Evolutionary conservation across 257 asterid species (phyloP).

Genomic region (Rehmannia glutinosa): DNA sequence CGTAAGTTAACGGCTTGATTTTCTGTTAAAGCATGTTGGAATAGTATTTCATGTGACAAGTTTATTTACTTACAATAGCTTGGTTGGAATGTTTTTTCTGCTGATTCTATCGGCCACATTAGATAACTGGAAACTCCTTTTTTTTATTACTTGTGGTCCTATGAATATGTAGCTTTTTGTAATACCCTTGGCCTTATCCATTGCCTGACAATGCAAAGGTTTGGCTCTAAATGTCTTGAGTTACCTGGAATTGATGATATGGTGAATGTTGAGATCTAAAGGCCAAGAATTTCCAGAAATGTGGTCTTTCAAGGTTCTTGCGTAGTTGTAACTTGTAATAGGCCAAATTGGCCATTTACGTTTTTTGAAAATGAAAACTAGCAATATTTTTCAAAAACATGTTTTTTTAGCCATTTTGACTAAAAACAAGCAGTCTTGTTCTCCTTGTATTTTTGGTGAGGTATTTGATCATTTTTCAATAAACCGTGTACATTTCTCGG

Average conservation of each 20-base stretch:
- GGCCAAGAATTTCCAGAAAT: neutral
- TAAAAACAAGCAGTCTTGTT: too few relatives aligned
- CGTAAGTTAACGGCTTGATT: slow-evolving; percentile 40
- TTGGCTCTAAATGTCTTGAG: neutral
- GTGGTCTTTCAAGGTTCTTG: slow-evolving; percentile 4
- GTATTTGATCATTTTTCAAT: too few relatives aligned
- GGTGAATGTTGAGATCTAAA: too few relatives aligned
- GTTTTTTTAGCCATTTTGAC: too few relatives aligned
- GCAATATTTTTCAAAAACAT: too few relatives aligned
- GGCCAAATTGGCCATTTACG: too few relatives aligned
- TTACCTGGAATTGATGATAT: too few relatives aligned
- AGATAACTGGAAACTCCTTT: neutral
- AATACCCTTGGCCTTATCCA: neutral
- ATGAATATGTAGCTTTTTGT: neutral
- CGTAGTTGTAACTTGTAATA: too few relatives aligned
- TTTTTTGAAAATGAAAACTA: too few relatives aligned
- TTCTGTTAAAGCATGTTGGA: neutral
- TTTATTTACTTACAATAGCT: neutral
- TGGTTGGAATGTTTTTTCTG: neutral
- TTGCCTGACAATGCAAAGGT: neutral
- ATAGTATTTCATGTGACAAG: too few relatives aligned
- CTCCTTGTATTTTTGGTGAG: too few relatives aligned
- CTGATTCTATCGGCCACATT: neutral
- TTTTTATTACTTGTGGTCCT: neutral
- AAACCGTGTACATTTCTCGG: too few relatives aligned